phyloP scores from a whole-genome alignment of 257 asterid species.

The Verbascum thapsus region DNA sequence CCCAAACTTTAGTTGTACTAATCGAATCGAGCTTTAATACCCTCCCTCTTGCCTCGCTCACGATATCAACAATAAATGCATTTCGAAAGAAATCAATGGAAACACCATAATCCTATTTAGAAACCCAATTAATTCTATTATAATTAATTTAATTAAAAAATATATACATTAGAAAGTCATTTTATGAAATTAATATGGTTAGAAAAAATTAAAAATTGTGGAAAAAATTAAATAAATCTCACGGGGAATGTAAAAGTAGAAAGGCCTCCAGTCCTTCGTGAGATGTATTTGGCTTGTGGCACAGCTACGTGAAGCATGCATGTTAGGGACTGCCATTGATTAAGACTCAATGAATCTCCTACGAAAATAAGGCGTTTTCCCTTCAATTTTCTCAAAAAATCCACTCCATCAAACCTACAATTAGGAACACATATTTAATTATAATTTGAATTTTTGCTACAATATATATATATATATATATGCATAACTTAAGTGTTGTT shows the following conservation, averaged over 20 bases:
- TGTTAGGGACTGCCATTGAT: conserved; percentile 75
- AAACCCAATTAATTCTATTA: no score
- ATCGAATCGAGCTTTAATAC: conserved; percentile 42
- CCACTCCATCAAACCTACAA: conserved; percentile 58
- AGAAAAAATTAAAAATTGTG: neutral
- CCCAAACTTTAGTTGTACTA: conserved; percentile 33
- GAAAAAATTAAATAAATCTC: conserved; percentile 8
- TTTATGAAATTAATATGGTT: neutral
- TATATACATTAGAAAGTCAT: no score
- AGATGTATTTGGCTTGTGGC: conserved; percentile 44
- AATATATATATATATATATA: neutral
- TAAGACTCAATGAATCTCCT: conserved; percentile 66
- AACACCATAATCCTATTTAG: conserved; percentile 43
- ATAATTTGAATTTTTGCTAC: neutral
- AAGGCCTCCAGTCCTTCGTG: conserved; percentile 28
- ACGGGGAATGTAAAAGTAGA: conserved; percentile 56
- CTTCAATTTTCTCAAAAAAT: conserved; percentile 42
- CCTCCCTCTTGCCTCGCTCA: conserved; percentile 33
- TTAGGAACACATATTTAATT: neutral
- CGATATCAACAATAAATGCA: conserved; percentile 62
- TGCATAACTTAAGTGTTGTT: no score
- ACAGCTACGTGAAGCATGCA: conserved; percentile 61
- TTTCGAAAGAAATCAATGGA: conserved; percentile 50
- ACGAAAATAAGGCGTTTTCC: conserved; percentile 63
- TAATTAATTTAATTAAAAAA: neutral